Percentiles rank a stretch among this genome's conserved stretches.
Conservation (phyloP, 2,329 filamentous ascomycete genomes). For the Hymenoscyphus albidus region DNA sequence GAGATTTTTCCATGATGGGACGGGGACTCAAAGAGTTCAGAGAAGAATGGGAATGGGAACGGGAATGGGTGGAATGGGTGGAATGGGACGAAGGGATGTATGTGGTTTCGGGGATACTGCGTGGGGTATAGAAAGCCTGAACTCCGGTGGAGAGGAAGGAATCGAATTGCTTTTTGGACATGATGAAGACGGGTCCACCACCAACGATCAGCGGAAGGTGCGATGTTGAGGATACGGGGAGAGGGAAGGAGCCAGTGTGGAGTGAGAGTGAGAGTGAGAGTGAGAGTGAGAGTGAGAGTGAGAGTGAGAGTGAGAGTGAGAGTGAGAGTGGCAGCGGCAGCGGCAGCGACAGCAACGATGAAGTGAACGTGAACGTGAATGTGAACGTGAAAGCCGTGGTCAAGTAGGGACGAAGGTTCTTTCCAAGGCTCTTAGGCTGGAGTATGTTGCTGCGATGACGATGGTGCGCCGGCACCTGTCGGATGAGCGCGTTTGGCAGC, state of each 20-base stretch:
- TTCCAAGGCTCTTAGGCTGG: not conserved
- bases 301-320: too few species aligned
- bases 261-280: too few species aligned
- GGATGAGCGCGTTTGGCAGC: not conserved
- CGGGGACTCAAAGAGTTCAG: conserved; percentile 10
- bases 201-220: conserved; percentile 16
- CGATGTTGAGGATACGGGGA: not conserved
- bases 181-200: conserved; percentile 1
- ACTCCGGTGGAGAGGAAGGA: conserved; percentile 32
- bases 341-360: too few species aligned
- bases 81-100: conserved; percentile 16
- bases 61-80: not conserved
- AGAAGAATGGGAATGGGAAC: not conserved
- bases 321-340: too few species aligned
- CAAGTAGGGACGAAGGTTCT: not conserved
- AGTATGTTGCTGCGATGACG: not conserved
- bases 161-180: conserved; percentile 22
- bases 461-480: not conserved
- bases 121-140: conserved; percentile 19
- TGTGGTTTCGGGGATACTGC: conserved; percentile 22
- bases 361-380: not conserved
- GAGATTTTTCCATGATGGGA: conserved; percentile 16
- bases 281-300: too few species aligned
- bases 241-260: not conserved
- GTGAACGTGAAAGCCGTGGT: not conserved